Percentiles rank a stretch among this genome's conserved stretches.
phyloP scores from a whole-genome alignment of 306 rosid genomes.

The Pyrus communis region DNA sequence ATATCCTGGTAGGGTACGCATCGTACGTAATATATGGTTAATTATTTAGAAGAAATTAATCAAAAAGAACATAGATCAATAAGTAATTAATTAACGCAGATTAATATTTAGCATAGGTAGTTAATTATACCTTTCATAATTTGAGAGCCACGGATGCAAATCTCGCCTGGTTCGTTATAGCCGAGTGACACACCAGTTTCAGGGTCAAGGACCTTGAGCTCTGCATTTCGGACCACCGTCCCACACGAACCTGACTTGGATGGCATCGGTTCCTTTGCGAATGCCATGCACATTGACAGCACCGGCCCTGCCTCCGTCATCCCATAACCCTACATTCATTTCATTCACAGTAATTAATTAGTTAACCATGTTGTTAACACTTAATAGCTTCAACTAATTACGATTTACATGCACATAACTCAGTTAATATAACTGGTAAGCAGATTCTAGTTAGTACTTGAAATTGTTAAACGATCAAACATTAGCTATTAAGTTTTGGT shows the following conservation, averaged over 20 bases:
- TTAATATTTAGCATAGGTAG: neutral
- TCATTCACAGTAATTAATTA: neutral
- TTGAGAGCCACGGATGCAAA: constrained; percentile 73
- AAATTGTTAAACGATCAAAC: neutral
- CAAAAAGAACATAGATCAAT: neutral
- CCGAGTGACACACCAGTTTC: constrained; percentile 53
- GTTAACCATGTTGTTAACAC: neutral
- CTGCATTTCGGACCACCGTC: constrained; percentile 67
- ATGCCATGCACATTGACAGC: constrained; percentile 57
- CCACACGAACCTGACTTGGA: constrained; percentile 82
- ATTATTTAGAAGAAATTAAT: neutral
- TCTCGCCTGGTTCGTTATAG: constrained; percentile 70
- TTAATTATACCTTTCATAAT: constrained; percentile 63
- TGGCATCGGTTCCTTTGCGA: constrained; percentile 60
- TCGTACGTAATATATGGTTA: neutral
- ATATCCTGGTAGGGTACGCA: constrained; percentile 36
- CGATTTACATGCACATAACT: neutral
- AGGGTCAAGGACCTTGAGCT: constrained; percentile 68
- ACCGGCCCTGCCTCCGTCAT: constrained; percentile 99
- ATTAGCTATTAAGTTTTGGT: neutral
- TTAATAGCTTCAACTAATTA: neutral
- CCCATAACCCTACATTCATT: constrained; percentile 58
- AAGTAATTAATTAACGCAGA: too few species aligned
- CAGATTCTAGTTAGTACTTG: neutral
- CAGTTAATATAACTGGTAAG: neutral